Conservation (phyloP, 1,284 basidiomycete species). For the Ganoderma lingzhi region DNA sequence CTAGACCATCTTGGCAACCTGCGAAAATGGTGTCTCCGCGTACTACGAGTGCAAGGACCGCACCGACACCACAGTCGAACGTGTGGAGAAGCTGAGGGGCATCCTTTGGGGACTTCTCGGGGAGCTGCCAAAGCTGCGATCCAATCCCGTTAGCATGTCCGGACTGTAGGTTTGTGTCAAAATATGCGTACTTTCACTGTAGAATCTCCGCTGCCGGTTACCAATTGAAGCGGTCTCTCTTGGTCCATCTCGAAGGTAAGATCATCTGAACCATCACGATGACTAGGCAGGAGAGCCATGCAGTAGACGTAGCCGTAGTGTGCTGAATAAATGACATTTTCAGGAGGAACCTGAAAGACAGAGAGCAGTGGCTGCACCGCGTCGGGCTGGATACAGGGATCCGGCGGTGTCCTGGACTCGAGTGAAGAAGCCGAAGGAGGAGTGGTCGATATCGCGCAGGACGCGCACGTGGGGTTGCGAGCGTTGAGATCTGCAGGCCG, state of each 20-base stretch:
- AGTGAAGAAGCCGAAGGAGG: conserved; percentile 26
- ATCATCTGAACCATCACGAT: conserved; percentile 47
- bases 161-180: neutral
- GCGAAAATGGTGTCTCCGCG: conserved; percentile 88
- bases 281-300: conserved; percentile 67
- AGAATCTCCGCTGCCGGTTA: conserved; percentile 91
- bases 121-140: conserved; percentile 78
- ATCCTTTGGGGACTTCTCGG: conserved; percentile 31
- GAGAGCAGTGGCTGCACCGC: conserved; percentile 43
- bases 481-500: conserved; percentile 69
- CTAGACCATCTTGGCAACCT: conserved; percentile 93
- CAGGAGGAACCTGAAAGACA: conserved; percentile 64
- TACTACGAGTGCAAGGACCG: conserved; percentile 82
- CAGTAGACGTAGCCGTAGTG: conserved; percentile 97
- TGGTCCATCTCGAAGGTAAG: conserved; percentile 34
- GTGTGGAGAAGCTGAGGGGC: conserved; percentile 62
- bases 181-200: conserved; percentile 73
- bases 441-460: conserved; percentile 30
- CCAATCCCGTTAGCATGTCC: neutral
- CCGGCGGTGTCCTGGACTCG: conserved; percentile 25
- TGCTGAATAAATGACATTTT: conserved; percentile 84
- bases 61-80: conserved; percentile 72
- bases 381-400: conserved; percentile 34
- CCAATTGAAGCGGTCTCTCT: conserved; percentile 61
- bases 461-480: conserved; percentile 53